These are phyloP conservation scores for Fusarium sambucinum DNA, from an alignment of 2,329 filamentous ascomycete genomes.

Conservation along the genomic window DNA sequence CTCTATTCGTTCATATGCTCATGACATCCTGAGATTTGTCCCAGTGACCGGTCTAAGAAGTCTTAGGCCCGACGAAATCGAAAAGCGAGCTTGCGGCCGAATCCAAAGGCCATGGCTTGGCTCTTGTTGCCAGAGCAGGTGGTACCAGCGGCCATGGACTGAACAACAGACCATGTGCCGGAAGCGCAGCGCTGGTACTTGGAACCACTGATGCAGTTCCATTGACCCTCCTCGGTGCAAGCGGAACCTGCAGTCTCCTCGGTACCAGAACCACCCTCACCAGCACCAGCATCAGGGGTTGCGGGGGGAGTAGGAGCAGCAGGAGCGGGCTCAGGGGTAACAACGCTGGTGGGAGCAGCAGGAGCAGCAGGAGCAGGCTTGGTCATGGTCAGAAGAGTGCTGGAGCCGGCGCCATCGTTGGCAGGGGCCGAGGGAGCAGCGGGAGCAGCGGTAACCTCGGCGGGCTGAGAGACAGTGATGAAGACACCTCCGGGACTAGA, in stretches of 20 bases:
- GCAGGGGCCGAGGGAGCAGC: conserved; percentile 38
- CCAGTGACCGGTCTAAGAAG: conserved; percentile 5
- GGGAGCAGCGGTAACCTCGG: conserved; percentile 44
- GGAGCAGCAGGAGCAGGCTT: conserved; percentile 37
- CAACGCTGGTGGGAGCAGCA: conserved; percentile 26
- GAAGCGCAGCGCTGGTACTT: conserved; percentile 73
- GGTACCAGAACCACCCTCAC: conserved; percentile 43
- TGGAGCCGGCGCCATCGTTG: conserved; percentile 22
- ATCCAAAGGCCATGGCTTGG: conserved; percentile 43
- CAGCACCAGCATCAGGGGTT: conserved; percentile 38
- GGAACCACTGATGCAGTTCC: conserved; percentile 68
- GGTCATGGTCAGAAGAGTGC: conserved; percentile 45
- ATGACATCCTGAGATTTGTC: conserved; percentile 15
- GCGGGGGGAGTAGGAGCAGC: conserved; percentile 35
- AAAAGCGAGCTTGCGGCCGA: conserved; percentile 38
- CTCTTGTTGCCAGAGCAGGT: conserved; percentile 56
- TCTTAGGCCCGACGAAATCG: conserved; percentile 30
- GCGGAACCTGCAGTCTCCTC: conserved; percentile 54
- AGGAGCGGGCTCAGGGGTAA: conserved; percentile 28
- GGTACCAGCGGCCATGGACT: conserved; percentile 66
- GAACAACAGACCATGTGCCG: conserved; percentile 64
- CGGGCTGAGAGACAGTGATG: conserved; percentile 51
- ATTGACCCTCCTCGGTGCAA: conserved; percentile 67
- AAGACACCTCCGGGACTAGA: conserved; percentile 59
- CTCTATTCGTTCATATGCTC: conserved; percentile 15